Percentiles rank a stretch among this genome's conserved stretches.
Evolutionary conservation across 306 rosid genomes (phyloP).

Genomic region (Corylus americana): DNA sequence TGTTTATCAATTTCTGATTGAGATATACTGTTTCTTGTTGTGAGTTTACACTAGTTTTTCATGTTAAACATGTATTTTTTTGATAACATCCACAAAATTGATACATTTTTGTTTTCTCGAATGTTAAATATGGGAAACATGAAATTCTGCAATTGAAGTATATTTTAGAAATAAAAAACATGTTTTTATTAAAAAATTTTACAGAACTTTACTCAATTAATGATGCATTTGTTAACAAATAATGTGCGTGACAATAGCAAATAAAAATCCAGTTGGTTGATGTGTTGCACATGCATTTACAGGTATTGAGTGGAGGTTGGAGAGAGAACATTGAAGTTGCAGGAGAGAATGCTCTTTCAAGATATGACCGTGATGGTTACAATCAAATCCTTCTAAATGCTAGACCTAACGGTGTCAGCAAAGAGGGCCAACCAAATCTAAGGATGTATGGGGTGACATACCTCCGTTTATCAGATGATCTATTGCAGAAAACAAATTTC

Average conservation of each 20-base stretch:
- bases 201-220: background rate
- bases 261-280: background rate
- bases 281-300: slow-evolving; percentile 5
- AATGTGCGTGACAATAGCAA: background rate
- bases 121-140: background rate
- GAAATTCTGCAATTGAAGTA: background rate
- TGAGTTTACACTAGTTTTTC: background rate
- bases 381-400: slow-evolving; percentile 86
- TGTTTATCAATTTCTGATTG: slow-evolving; percentile 5
- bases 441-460: slow-evolving; percentile 78
- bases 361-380: slow-evolving; percentile 60
- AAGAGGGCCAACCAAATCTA: slow-evolving; percentile 47
- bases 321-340: slow-evolving; percentile 75
- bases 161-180: background rate
- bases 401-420: slow-evolving; percentile 73
- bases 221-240: background rate
- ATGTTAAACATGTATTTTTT: background rate
- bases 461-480: slow-evolving; percentile 66
- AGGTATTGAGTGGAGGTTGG: slow-evolving; percentile 79
- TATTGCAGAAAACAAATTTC: slow-evolving; percentile 52
- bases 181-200: background rate
- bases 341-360: slow-evolving; percentile 87
- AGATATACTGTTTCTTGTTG: background rate
- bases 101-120: background rate
- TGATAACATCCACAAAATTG: background rate